These are phyloP conservation scores for Triglochin maritima DNA, from an alignment of 106 monocot species.

Conservation along the genomic window DNA sequence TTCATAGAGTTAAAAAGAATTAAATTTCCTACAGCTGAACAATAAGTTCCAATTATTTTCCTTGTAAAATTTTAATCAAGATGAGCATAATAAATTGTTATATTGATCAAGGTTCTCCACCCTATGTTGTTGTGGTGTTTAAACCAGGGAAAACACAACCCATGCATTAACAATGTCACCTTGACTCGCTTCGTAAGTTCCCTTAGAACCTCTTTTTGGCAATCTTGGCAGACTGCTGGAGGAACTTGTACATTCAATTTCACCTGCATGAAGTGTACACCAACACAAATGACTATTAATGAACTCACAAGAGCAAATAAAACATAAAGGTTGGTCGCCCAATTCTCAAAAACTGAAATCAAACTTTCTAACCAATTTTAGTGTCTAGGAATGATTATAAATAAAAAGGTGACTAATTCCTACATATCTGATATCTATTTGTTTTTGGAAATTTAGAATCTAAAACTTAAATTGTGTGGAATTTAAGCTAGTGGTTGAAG, in stretches of 20 bases:
- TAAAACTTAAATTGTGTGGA: not conserved
- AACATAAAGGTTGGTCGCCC: not conserved
- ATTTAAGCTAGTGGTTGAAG: not conserved
- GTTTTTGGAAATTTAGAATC: not conserved
- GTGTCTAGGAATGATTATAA: too few species aligned
- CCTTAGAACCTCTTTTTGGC: slow-evolving; percentile 44
- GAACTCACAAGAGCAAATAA: not conserved
- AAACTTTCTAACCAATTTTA: too few species aligned
- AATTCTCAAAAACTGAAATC: not conserved
- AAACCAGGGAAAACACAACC: too few species aligned
- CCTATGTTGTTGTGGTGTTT: too few species aligned
- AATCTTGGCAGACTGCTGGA: slow-evolving; percentile 48
- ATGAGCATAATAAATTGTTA: too few species aligned
- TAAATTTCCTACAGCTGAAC: not conserved
- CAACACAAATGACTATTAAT: not conserved
- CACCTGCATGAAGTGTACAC: slow-evolving; percentile 33
- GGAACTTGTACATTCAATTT: slow-evolving; percentile 72
- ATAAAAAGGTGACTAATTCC: not conserved
- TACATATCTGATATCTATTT: not conserved
- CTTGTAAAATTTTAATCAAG: too few species aligned
- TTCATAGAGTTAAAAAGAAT: not conserved
- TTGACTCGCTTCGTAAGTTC: slow-evolving; percentile 66
- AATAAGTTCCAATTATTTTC: too few species aligned
- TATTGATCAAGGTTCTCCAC: too few species aligned
- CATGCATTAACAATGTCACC: slow-evolving; percentile 21